Evolutionary conservation across 140 eudicot species (phyloP).

Genomic region (Erigeron philadelphicus): DNA sequence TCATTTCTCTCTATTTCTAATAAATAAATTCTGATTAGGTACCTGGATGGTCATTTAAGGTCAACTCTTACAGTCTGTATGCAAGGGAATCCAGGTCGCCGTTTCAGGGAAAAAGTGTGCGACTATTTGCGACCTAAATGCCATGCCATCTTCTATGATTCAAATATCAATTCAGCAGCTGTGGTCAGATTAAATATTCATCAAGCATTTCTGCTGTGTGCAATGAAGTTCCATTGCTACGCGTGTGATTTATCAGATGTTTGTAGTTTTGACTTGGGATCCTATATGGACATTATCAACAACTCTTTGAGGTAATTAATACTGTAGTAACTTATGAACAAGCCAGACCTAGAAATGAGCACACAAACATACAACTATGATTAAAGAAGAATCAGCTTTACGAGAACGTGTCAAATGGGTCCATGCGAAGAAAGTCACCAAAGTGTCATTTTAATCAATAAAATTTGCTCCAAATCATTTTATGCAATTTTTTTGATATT

Average conservation of each 20-base stretch:
- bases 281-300: slow-evolving; percentile 34
- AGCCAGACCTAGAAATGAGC: not conserved
- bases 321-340: not conserved
- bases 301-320: slow-evolving; percentile 55
- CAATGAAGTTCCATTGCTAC: slow-evolving; percentile 86
- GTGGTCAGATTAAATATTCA: slow-evolving; percentile 69
- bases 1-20: not conserved
- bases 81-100: slow-evolving; percentile 42
- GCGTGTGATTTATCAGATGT: slow-evolving; percentile 38
- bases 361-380: no score
- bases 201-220: slow-evolving; percentile 76
- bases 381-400: no score
- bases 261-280: slow-evolving; percentile 34
- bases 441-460: no score
- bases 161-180: slow-evolving; percentile 60
- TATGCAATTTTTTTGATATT: no score
- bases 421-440: no score
- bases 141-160: slow-evolving; percentile 77
- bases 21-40: slow-evolving; percentile 36
- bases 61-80: slow-evolving; percentile 60
- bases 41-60: slow-evolving; percentile 53
- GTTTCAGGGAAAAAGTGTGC: slow-evolving; percentile 48
- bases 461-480: no score
- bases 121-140: slow-evolving; percentile 76
- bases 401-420: no score